Percentiles rank a stretch among this genome's conserved stretches.
Conservation (phyloP, 176 grass and related monocot genomes). For the Oryza meyeriana region DNA sequence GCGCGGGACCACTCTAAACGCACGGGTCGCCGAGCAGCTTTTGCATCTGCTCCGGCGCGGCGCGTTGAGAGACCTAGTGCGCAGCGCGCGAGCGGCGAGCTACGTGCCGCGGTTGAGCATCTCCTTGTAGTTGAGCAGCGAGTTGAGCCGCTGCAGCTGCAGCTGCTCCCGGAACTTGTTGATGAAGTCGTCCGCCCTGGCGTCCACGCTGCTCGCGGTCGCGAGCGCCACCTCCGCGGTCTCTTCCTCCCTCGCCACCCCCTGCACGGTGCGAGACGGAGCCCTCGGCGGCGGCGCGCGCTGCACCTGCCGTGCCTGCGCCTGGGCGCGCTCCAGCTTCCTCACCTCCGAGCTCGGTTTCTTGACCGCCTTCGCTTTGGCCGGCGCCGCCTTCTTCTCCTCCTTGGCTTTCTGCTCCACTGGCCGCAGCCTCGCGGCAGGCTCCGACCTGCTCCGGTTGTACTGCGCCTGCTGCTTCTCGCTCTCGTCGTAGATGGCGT, state of each 20-base stretch:
- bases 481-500: neutral
- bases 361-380: neutral
- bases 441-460: constrained; percentile 51
- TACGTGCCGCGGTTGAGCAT: constrained; percentile 62
- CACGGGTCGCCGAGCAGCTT: neutral
- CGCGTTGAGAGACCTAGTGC: neutral
- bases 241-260: constrained; percentile 15
- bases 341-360: constrained; percentile 10
- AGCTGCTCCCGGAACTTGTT: constrained; percentile 76
- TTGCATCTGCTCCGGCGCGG: neutral
- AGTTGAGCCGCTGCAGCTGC: constrained; percentile 70
- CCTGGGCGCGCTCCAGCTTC: constrained; percentile 25
- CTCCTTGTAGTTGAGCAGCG: constrained; percentile 71
- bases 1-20: neutral
- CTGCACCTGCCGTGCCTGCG: neutral
- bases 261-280: neutral
- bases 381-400: neutral
- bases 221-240: constrained; percentile 7
- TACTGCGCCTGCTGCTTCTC: constrained; percentile 29
- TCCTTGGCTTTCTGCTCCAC: neutral
- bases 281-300: constrained; percentile 12
- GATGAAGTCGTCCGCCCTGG: constrained; percentile 73
- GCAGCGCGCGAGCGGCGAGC: neutral
- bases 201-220: constrained; percentile 48
- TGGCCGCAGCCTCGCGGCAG: neutral